Base-by-base conservation (phyloP, 2,329 filamentous ascomycete species). In the Pestalotiopsis sp. region DNA sequence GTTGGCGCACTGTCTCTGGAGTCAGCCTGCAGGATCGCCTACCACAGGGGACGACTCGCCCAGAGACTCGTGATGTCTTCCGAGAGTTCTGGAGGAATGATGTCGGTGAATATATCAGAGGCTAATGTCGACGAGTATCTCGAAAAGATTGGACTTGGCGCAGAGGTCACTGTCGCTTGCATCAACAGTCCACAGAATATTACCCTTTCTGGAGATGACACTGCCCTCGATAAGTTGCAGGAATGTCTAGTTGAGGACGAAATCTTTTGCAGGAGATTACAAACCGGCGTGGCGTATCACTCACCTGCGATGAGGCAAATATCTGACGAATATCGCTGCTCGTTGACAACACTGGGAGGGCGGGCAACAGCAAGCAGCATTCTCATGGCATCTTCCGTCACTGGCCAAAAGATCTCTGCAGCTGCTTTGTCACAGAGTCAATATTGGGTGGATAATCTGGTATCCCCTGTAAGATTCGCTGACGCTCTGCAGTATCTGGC, bases 211-310 rank as follows among this genome's bases (percentile, higher is more conserved):
- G 80, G 80, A 1, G 75, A 78, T 25, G 58, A 69, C 3, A 52
- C 38, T 1, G 64, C 70, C 1, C 69, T 80, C 31, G 66, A 74
- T 7, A 66, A 69, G 17, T 31, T 77, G 1, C 61, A 72, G 13
- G 9, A 59, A 4, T 17, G 62, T 9, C 64, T 79, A 4, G 68
- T 75, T 4, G 59, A 67, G 6, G 65, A 73, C 5, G 65, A 65
- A 1, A 65, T 75, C 1, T 78, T 80, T 67, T 70, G 70, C 0
- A 73, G 76, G 2, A 74, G 72, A 27, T 71, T 82, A 2, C 71
- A 71, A 2, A 74, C 78, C 3, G 67, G 68, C 2, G 69, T 73
- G 2, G 79, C 80, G 4, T 81, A 80, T 67, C 80, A 82, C 59
- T 80, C 79, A 9, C 66, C 57, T n/a, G 74, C 78, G 23, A 80